Evolutionary conservation across 768 basidiomycete genomes (phyloP), one percentile per base, ranked within the genome.

Genomic region (Cubamyces sp.): DNA sequence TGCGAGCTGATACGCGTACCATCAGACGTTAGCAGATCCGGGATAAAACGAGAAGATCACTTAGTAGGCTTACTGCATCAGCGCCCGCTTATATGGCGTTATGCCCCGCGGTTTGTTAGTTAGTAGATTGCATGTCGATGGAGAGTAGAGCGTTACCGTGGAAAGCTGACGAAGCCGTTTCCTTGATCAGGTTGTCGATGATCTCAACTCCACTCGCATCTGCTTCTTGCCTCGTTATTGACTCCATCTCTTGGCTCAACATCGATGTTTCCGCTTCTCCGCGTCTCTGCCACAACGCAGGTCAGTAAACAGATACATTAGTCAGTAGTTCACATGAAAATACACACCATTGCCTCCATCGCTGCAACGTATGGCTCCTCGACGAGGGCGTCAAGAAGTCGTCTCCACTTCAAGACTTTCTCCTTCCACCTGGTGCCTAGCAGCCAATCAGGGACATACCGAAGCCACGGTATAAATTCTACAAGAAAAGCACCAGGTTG

Each of bases 351-450:
- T 57, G 78, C 81, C 11, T 75, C 74, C 72, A 82, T 81, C 46
- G 84, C 79, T 54, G 75, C 85, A 43, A 80, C 78, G 54, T 80
- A 90, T 3, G 88, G 88, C 52, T 74, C 74, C 21, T 89, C 82
- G 18, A 84, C 82, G 51, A 84, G 85, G 61, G 84, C 83, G 49
- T 83, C 79, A 70, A 87, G 81, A 72, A 78, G 79, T 26, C 74
- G 78, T 70, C 82, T 88, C 87, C 87, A 89, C 9, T 64, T 69
- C 14, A 60, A 72, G 3, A 87, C 85, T 59, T 84, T 85, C 12
- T 73, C 72, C 69, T 84, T 81, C 73, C 91, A 91, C 1, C 79
- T 79, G 3, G 83, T 79, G 5, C 87, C 87, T 25, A 90, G 90
- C 48, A 84, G 73, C 85, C 87, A 90, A 41, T 69, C 68, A 0